Conservation (phyloP, 2,329 filamentous ascomycete genomes). For the Ascochyta koolunga region DNA sequence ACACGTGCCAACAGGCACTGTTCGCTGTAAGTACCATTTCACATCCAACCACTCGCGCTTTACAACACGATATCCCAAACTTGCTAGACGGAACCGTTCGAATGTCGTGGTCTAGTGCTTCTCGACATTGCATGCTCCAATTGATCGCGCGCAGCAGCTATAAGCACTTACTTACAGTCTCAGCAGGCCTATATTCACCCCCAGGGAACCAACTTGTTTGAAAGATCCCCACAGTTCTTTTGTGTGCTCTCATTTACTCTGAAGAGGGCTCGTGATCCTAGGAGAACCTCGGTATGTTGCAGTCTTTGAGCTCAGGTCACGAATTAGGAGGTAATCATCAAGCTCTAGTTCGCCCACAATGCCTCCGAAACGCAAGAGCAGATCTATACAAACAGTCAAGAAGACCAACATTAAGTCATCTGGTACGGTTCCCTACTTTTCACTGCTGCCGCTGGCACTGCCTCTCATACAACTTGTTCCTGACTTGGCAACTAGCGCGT, state of each 20-base stretch:
- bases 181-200: background rate
- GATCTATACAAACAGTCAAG: slow-evolving; percentile 14
- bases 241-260: background rate
- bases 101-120: background rate
- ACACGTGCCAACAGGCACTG: slow-evolving; percentile 18
- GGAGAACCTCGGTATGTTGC: background rate
- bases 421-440: slow-evolving; percentile 25
- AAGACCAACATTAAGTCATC: slow-evolving; percentile 18
- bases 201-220: background rate
- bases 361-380: slow-evolving; percentile 44
- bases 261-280: background rate
- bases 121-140: background rate
- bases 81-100: background rate
- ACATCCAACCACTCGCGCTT: slow-evolving; percentile 5
- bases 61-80: background rate
- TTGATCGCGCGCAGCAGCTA: background rate
- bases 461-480: slow-evolving; percentile 39
- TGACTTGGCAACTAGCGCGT: slow-evolving; percentile 46
- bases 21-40: slow-evolving; percentile 30
- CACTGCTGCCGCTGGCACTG: slow-evolving; percentile 16
- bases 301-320: background rate
- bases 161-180: slow-evolving; percentile 11
- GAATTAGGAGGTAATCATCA: background rate
- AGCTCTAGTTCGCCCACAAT: slow-evolving; percentile 26
- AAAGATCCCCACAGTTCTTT: background rate